Percentiles rank a stretch among this genome's conserved stretches.
phyloP scores from a whole-genome alignment of 2,329 filamentous ascomycete genomes.

The Aspergillus unguis region DNA sequence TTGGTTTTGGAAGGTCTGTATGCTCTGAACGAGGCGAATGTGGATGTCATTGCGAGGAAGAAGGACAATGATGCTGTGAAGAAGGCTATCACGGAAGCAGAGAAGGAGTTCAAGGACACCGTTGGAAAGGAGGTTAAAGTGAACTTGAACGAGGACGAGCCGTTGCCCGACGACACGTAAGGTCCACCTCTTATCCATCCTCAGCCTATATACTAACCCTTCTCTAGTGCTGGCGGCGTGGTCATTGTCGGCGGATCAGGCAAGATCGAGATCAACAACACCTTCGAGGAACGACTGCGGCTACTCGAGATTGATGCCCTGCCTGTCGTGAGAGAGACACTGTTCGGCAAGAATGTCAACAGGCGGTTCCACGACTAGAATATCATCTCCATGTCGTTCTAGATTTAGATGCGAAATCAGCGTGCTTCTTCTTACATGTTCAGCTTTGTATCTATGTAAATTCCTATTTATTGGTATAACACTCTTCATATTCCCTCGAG shows the following conservation, averaged over 20 bases:
- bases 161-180: conserved; percentile 78
- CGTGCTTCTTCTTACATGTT: conserved; percentile 10
- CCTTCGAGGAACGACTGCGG: conserved; percentile 84
- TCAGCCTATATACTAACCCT: conserved; percentile 9
- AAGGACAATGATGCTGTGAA: conserved; percentile 72
- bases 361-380: conserved; percentile 87
- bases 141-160: conserved; percentile 72
- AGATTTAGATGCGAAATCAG: conserved; percentile 6
- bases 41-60: conserved; percentile 73
- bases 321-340: conserved; percentile 75
- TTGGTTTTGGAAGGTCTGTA: conserved; percentile 88
- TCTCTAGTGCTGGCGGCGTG: conserved; percentile 73
- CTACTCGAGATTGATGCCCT: conserved; percentile 81
- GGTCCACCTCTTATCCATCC: conserved; percentile 39
- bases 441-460: conserved; percentile 19
- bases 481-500: conserved; percentile 9
- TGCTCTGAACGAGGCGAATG: conserved; percentile 74
- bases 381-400: conserved; percentile 19
- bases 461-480: conserved; percentile 5
- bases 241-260: conserved; percentile 75
- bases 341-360: conserved; percentile 95
- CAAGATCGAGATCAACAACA: conserved; percentile 99
- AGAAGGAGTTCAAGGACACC: conserved; percentile 79
- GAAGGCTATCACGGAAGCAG: conserved; percentile 73
- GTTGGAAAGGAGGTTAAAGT: conserved; percentile 66